Evolutionary conservation across 176 grass and related monocot species (phyloP), one percentile per base, ranked within the genome.

Genomic region (Hsuehochloa calcarea): DNA sequence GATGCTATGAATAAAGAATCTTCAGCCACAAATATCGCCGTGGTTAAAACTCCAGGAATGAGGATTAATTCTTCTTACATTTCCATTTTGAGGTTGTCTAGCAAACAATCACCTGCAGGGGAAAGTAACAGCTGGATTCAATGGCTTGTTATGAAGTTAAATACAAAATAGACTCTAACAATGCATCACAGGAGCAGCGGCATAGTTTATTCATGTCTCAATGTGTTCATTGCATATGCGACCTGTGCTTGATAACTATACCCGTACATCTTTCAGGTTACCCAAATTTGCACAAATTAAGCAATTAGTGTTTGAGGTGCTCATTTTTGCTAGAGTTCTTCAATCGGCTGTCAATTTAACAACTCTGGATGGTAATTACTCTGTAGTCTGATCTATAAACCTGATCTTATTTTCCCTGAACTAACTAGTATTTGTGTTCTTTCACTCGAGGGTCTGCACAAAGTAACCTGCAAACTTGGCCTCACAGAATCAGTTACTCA

Each of bases 1-100:
- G 46, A 84, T 87, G 25, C 23, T 71, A 84, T 85, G 85, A 74
- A 81, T 70, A 87, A 84, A 89, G 77, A 87, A 85, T 92, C 77
- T 90, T 69, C 78, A 60, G 65, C 51, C 70, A 82, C 73, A 67
- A 77, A 50, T 70, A 55, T 85, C 39, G 66, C 3, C 20, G 37
- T 74, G 58, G 54, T 85, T 89, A 82, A 85, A 85, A 63, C 72
- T 79, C 68, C 63, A 52, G 41, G 34, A 72, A 19, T 64, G 49
- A 17, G 31, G 45, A 79, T 66, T 56, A 62, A 84, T 84, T 68
- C 77, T 66, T 40, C 60, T 94, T 64, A 90, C 69, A 88, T 84
- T 82, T 94, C 93, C 93, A 90, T 94, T 87, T 94, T 88, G 56
- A 77, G 90, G 67, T 86, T 94, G 65, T 80, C 83, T 80, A 78